Percentiles rank a stretch among this genome's conserved stretches.
These are phyloP conservation scores for Thuidium tamariscinum DNA, from an alignment of 225 moss, liverwort and hornwort species.

Conservation along the genomic window DNA sequence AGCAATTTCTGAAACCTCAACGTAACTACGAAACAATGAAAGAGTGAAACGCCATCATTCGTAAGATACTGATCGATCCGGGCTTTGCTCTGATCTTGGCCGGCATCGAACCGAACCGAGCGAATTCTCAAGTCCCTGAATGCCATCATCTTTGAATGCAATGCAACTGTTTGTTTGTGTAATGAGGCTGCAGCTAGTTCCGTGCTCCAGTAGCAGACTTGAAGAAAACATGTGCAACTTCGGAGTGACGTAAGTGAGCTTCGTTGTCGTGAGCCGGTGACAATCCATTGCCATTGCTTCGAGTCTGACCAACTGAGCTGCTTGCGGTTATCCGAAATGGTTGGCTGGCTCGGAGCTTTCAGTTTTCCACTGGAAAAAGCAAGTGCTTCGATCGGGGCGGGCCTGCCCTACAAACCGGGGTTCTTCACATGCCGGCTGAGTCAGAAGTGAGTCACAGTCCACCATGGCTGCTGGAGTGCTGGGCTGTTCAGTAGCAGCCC, in stretches of 20 bases:
- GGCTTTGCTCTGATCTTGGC: too few relatives aligned
- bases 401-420: not conserved
- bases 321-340: not conserved
- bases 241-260: too few relatives aligned
- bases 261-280: too few relatives aligned
- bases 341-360: not conserved
- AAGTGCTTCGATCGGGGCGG: too few relatives aligned
- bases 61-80: too few relatives aligned
- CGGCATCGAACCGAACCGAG: too few relatives aligned
- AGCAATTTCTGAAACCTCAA: too few relatives aligned
- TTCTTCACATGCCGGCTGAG: constrained; percentile 5
- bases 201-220: not conserved
- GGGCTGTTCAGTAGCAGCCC: not conserved
- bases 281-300: too few relatives aligned
- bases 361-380: not conserved
- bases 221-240: not conserved
- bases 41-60: too few relatives aligned
- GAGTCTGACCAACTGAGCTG: not conserved
- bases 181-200: too few relatives aligned
- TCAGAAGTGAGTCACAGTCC: constrained; percentile 12
- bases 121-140: not conserved
- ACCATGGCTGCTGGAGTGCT: not conserved
- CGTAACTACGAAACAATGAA: too few relatives aligned
- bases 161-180: too few relatives aligned
- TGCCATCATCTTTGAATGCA: not conserved